These are phyloP conservation scores for Pyrrhoderma lamaoense DNA, from an alignment of 1,284 basidiomycete species.

Conservation along the genomic window DNA sequence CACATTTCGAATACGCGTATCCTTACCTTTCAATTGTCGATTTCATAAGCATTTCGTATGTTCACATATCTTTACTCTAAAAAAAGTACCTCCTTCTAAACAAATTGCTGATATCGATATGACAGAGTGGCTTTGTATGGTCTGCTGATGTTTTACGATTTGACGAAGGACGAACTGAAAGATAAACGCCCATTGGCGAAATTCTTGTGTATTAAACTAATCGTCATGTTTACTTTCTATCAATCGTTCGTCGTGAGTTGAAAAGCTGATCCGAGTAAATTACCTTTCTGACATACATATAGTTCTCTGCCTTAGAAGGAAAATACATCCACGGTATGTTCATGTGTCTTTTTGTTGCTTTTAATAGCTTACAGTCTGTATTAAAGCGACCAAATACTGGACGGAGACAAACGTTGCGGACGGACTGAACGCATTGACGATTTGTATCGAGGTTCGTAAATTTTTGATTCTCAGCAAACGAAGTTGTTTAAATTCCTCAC, in stretches of 20 bases:
- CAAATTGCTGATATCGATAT: no score
- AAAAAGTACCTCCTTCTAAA: no score
- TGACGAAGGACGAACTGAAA: constrained; percentile 69
- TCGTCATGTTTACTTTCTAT: constrained; percentile 83
- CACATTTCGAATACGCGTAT: constrained; percentile 65
- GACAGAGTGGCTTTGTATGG: constrained; percentile 71
- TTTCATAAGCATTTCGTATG: constrained; percentile 71
- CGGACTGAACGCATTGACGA: constrained; percentile 75
- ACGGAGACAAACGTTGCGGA: constrained; percentile 71
- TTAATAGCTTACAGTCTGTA: constrained; percentile 1
- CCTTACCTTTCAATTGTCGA: constrained; percentile 50
- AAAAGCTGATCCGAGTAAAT: no score
- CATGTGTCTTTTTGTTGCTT: background rate
- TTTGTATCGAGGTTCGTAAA: constrained; percentile 74
- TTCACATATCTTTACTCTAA: constrained; percentile 5
- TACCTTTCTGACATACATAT: background rate
- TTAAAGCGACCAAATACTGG: constrained; percentile 67
- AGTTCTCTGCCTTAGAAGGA: constrained; percentile 57
- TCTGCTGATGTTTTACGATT: constrained; percentile 71
- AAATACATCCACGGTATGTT: constrained; percentile 50
- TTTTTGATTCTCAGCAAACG: background rate
- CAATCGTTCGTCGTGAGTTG: constrained; percentile 66
- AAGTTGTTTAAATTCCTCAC: background rate
- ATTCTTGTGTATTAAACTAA: constrained; percentile 77
- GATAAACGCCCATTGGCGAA: constrained; percentile 76